Evolutionary conservation across 129 eudicot species (phyloP).

Genomic region (Sambucus nigra): DNA sequence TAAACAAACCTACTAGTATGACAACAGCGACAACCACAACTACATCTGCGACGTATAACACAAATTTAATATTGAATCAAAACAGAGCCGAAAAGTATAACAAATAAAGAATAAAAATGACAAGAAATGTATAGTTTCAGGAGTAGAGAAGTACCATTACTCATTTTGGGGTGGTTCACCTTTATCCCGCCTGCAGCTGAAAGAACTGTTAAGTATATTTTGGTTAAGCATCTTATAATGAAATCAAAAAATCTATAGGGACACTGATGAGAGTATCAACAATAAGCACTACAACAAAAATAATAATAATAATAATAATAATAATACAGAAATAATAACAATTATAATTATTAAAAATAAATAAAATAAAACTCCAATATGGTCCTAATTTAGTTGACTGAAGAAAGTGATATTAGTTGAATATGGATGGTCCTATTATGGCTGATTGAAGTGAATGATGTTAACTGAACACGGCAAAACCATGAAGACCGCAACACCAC

Average conservation of each 20-base stretch:
- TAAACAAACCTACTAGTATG: conserved; percentile 60
- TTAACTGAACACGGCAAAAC: not conserved
- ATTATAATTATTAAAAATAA: too few relatives aligned
- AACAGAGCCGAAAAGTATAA: not conserved
- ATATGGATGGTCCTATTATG: not conserved
- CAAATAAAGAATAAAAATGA: not conserved
- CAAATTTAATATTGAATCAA: not conserved
- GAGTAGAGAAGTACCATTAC: conserved; percentile 46
- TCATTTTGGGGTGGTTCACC: conserved; percentile 83
- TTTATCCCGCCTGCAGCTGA: conserved; percentile 98
- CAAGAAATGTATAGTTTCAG: not conserved
- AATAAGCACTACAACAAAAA: not conserved
- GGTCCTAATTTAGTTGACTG: not conserved
- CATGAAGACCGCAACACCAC: too few relatives aligned
- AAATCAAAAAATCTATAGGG: not conserved
- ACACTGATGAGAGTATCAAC: not conserved
- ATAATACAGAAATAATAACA: not conserved
- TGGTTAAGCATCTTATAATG: conserved; percentile 15
- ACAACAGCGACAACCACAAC: conserved; percentile 76
- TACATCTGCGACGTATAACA: conserved; percentile 49
- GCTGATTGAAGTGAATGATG: not conserved
- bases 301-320: not conserved
- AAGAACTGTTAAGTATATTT: conserved; percentile 47
- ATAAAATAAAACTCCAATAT: too few relatives aligned
- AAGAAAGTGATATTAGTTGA: not conserved